These are phyloP conservation scores for Irpex sp. DNA, from an alignment of 1,284 basidiomycete species.

Conservation along the genomic window DNA sequence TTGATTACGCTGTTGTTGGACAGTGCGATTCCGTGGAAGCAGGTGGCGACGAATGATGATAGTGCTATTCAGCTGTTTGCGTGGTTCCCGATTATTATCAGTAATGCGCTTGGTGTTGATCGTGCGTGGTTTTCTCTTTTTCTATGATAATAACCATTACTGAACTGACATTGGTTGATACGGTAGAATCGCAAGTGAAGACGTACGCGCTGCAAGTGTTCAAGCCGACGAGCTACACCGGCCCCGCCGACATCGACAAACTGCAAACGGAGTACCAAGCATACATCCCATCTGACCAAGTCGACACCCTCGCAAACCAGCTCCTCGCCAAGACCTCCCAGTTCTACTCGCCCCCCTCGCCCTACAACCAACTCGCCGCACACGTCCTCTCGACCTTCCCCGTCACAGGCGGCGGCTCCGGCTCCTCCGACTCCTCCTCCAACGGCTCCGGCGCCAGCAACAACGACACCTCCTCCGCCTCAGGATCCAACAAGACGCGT, in stretches of 20 bases:
- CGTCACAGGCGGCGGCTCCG: constrained; percentile 35
- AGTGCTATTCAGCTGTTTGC: constrained; percentile 63
- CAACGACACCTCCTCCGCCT: constrained; percentile 9
- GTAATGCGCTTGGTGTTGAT: constrained; percentile 42
- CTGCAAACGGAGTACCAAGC: constrained; percentile 60
- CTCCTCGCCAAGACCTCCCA: constrained; percentile 50
- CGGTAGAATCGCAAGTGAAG: constrained; percentile 37
- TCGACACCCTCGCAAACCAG: constrained; percentile 50
- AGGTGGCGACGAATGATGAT: constrained; percentile 46
- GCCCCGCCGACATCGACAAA: constrained; percentile 37
- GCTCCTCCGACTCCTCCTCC: constrained; percentile 6
- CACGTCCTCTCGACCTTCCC: constrained; percentile 56
- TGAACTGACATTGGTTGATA: constrained; percentile 2
- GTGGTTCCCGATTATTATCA: constrained; percentile 49
- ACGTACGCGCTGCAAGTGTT: constrained; percentile 60
- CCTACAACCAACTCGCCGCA: constrained; percentile 48
- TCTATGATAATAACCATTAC: background rate
- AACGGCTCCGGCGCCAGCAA: constrained; percentile 27
- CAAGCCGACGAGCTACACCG: constrained; percentile 47
- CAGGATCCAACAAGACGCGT: constrained; percentile 36
- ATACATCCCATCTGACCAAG: constrained; percentile 49
- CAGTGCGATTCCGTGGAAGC: constrained; percentile 54
- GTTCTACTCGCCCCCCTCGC: constrained; percentile 50
- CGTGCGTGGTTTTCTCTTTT: constrained; percentile 33
- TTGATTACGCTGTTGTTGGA: constrained; percentile 61